These are phyloP conservation scores for Teratosphaeria destructans DNA, from an alignment of 2,329 filamentous ascomycete species.

Conservation along the genomic window DNA sequence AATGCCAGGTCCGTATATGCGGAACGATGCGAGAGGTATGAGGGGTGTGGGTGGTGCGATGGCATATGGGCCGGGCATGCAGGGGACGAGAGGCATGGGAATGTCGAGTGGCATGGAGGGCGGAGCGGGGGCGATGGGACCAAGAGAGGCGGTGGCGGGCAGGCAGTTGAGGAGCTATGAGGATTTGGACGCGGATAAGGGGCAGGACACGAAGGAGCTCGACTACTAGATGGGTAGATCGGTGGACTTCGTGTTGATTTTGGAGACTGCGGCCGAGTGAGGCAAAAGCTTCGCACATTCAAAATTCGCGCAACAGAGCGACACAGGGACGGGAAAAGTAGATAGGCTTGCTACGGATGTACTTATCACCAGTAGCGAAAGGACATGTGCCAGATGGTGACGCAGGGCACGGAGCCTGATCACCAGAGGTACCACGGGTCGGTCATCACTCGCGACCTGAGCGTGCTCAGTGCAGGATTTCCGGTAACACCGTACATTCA, in stretches of 20 bases:
- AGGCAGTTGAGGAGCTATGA: slow-evolving; percentile 94
- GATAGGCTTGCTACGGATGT: too few relatives aligned
- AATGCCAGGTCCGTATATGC: slow-evolving; percentile 24
- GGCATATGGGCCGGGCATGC: not conserved
- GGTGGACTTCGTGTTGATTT: not conserved
- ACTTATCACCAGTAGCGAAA: too few relatives aligned
- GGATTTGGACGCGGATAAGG: slow-evolving; percentile 70
- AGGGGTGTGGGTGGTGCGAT: not conserved
- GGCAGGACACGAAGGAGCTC: slow-evolving; percentile 61
- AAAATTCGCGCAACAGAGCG: not conserved
- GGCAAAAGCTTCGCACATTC: not conserved
- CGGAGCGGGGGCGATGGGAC: slow-evolving; percentile 63
- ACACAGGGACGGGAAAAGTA: too few relatives aligned
- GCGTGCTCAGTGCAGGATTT: too few relatives aligned
- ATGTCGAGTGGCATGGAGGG: slow-evolving; percentile 42
- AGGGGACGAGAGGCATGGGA: slow-evolving; percentile 10
- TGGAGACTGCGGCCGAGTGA: not conserved
- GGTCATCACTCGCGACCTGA: too few relatives aligned
- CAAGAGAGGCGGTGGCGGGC: slow-evolving; percentile 83
- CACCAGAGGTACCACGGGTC: too few relatives aligned
- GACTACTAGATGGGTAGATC: slow-evolving; percentile 55
- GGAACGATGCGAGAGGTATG: slow-evolving; percentile 19
- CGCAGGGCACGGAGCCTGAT: too few relatives aligned
- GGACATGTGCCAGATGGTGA: too few relatives aligned
- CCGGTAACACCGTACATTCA: too few relatives aligned